These are phyloP conservation scores for Nannochloropsis salina DNA, from an alignment of 108 stramenopile species.

Conservation along the genomic window DNA sequence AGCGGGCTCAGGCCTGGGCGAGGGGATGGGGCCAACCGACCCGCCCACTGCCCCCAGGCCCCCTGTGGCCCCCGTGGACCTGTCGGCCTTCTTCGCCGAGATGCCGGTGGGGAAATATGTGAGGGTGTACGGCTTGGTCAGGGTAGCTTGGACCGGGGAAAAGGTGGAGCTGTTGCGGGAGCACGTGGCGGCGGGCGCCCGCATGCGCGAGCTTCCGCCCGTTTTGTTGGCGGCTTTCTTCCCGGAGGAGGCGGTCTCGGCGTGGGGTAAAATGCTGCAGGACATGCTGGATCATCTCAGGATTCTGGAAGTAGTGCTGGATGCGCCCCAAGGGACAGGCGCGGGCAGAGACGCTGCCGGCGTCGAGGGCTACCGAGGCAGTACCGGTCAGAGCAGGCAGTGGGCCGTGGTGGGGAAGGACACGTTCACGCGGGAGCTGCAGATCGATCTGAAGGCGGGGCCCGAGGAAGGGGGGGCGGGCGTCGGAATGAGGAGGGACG, in stretches of 20 bases:
- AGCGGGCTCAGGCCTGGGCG: no score
- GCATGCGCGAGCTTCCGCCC: neutral
- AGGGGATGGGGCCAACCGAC: no score
- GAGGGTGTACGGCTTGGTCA: neutral
- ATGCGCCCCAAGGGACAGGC: neutral
- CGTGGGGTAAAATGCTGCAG: neutral
- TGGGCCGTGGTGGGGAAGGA: neutral
- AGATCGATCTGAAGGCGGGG: neutral
- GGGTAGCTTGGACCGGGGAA: neutral
- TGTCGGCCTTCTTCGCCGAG: neutral
- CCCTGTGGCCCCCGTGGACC: neutral
- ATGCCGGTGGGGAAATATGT: slow-evolving; percentile 3
- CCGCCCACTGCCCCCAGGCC: no score
- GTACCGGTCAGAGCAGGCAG: neutral
- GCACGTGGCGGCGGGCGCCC: neutral
- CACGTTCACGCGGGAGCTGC: neutral
- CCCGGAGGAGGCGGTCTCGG: neutral
- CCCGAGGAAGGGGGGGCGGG: neutral
- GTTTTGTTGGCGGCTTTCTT: neutral
- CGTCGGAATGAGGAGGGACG: neutral
- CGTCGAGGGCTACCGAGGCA: neutral
- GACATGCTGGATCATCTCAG: neutral
- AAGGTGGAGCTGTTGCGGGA: neutral
- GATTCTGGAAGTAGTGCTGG: neutral
- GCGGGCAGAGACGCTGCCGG: neutral